Evolutionary conservation across 2,329 filamentous ascomycete species (phyloP).

Genomic region (Lecanicillium sp.): DNA sequence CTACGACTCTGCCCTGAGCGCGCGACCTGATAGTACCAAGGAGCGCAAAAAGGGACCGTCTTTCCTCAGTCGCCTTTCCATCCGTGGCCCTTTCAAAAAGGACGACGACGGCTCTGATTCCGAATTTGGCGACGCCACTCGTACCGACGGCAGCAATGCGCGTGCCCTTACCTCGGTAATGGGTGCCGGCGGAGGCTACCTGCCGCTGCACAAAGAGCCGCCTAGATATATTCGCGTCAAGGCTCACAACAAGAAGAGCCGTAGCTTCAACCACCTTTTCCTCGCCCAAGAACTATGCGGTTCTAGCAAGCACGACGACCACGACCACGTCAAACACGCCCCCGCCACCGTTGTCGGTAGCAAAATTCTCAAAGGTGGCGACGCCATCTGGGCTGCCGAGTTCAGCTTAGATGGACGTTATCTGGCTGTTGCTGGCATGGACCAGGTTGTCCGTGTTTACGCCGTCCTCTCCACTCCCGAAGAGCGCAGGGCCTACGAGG

Average conservation of each 20-base stretch:
- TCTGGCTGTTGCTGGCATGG: conserved; percentile 86
- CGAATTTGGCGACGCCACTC: conserved; percentile 7
- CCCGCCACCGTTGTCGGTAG: conserved; percentile 34
- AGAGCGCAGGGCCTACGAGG: conserved; percentile 68
- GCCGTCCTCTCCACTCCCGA: conserved; percentile 77
- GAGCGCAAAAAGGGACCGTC: conserved; percentile 70
- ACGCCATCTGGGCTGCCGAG: conserved; percentile 85
- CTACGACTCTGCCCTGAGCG: conserved; percentile 33
- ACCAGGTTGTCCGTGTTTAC: conserved; percentile 81
- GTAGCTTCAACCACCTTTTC: conserved; percentile 82
- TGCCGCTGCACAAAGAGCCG: conserved; percentile 80
- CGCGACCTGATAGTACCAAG: conserved; percentile 9
- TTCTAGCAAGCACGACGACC: conserved; percentile 35
- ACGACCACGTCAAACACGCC: conserved; percentile 23
- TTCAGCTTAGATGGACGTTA: conserved; percentile 91
- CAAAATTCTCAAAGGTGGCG: conserved; percentile 39
- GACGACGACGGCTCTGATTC: conserved; percentile 55
- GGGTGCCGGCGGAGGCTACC: conserved; percentile 63
- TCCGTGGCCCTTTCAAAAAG: conserved; percentile 71
- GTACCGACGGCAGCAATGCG: conserved; percentile 73
- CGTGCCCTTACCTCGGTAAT: conserved; percentile 74
- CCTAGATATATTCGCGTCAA: conserved; percentile 86
- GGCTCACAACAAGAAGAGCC: conserved; percentile 70
- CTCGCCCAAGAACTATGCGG: conserved; percentile 82
- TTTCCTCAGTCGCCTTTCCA: conserved; percentile 75